Base-by-base conservation (phyloP, 345 rosid species). In the Gossypium ekmanianum region DNA sequence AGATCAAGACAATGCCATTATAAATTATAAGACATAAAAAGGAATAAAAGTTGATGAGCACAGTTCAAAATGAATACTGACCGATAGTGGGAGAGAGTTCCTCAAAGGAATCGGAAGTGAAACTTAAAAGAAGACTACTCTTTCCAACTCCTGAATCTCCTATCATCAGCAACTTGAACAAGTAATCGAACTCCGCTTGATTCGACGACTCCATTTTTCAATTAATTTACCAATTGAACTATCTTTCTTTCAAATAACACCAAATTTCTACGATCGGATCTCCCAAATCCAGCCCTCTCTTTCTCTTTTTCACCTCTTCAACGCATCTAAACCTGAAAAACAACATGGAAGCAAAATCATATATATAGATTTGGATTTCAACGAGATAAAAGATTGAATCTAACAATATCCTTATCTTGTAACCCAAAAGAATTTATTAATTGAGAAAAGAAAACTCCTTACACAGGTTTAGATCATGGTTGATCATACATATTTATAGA, bases 111-210 rank as follows among this genome's bases (percentile, higher is more conserved):
- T 72, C 74, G 26, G 87, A 84, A 66, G 83, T 84, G 73, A 84
- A 87, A 73, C 87, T 81, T 73, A 87, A 70, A 52, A 87, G 87
- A 27, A 87, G 85, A 78, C 85, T 81, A 29, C 90, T 87, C 73
- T 87, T 87, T 17, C 90, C 90, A 27, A 87, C 87, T 8, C 86
- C 85, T 22, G 90, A 87, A 77, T 87, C 90, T 43, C 90, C 90
- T 9, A 87, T 84, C 87, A 87, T 74, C 81, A 87, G 69, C 79
- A 84, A 72, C 84, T 87, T 87, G 83, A 87, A 83, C 75, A 81
- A 77, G 74, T 78, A 75, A 75, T 85, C 88, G 61, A 78, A 81
- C 11, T 75, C 83, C 11, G 63, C 22, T 27, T 61, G 65, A 61
- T 27, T 61, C 43, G 65, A 27, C 1, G 65, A 61, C 44, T 79